phyloP scores from a whole-genome alignment of 345 rosid genomes.

The Camelina hispida region DNA sequence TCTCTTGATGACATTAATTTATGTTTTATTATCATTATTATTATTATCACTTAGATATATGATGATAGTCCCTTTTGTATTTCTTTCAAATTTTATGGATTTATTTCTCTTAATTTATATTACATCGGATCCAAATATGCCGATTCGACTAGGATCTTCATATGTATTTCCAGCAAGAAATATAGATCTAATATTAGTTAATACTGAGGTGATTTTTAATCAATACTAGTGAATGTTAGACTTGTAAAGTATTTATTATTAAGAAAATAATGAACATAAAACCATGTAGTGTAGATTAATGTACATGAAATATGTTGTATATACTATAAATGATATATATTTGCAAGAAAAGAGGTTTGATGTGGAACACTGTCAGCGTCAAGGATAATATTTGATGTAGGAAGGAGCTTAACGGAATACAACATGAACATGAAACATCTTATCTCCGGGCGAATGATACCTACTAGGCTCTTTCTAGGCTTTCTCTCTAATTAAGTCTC shows the following conservation, averaged over 20 bases:
- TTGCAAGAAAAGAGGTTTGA: conserved; percentile 22
- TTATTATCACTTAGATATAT: conserved; percentile 34
- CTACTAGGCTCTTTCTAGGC: conserved; percentile 10
- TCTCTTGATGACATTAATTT: conserved; percentile 35
- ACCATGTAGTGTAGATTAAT: too few relatives aligned
- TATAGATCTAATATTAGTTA: background rate
- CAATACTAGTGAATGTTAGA: too few relatives aligned
- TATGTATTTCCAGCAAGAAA: background rate
- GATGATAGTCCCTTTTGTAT: conserved; percentile 37
- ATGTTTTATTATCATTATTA: background rate
- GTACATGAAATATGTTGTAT: background rate
- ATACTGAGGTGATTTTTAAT: background rate
- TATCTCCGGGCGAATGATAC: conserved; percentile 5
- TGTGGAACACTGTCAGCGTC: conserved; percentile 33
- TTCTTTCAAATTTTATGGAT: conserved; percentile 26
- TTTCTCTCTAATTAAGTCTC: background rate
- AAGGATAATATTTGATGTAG: conserved; percentile 35
- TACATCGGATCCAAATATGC: background rate
- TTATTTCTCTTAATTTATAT: conserved; percentile 25
- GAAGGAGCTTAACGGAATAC: conserved; percentile 32
- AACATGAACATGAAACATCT: conserved; percentile 29
- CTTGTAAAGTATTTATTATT: too few relatives aligned
- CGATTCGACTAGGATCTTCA: background rate
- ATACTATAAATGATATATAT: background rate
- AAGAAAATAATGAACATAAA: too few relatives aligned